A percentile compares a stretch with the other conserved stretches of the same genome.
These are phyloP conservation scores for Kazachstania sp. DNA, from an alignment of 1,139 yeast genomes.

Conservation along the genomic window DNA sequence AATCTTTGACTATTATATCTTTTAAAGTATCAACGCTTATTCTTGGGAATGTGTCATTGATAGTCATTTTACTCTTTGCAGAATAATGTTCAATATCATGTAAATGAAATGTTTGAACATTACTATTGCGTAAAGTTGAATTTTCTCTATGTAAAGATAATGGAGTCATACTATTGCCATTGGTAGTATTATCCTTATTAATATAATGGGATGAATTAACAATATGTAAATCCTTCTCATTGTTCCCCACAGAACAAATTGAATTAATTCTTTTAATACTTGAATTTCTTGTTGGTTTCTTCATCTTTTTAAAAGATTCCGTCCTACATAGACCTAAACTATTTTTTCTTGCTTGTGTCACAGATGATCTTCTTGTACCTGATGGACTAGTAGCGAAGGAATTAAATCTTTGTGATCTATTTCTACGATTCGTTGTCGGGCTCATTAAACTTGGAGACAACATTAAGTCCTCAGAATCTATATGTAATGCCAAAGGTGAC, in stretches of 20 bases:
- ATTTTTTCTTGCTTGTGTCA: neutral
- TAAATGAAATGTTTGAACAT: neutral
- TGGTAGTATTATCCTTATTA: neutral
- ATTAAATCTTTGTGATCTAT: neutral
- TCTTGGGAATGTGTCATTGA: constrained; percentile 54
- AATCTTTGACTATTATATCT: constrained; percentile 49
- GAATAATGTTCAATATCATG: neutral
- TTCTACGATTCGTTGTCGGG: neutral
- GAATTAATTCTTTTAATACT: constrained; percentile 3
- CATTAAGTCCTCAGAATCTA: neutral
- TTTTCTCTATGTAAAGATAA: neutral
- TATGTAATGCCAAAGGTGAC: neutral
- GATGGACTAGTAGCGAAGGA: neutral
- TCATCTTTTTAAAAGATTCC: constrained; percentile 3
- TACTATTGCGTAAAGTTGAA: neutral
- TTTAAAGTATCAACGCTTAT: constrained; percentile 59
- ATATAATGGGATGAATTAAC: neutral
- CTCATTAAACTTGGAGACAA: neutral
- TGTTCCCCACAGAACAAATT: neutral
- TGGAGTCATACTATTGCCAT: neutral
- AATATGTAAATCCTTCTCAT: neutral
- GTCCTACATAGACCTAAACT: constrained; percentile 2
- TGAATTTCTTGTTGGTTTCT: neutral
- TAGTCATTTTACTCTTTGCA: neutral
- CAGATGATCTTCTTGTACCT: neutral